These are phyloP conservation scores for Myriosclerotinia curreyana DNA, from an alignment of 2,329 filamentous ascomycete species.

Conservation along the genomic window DNA sequence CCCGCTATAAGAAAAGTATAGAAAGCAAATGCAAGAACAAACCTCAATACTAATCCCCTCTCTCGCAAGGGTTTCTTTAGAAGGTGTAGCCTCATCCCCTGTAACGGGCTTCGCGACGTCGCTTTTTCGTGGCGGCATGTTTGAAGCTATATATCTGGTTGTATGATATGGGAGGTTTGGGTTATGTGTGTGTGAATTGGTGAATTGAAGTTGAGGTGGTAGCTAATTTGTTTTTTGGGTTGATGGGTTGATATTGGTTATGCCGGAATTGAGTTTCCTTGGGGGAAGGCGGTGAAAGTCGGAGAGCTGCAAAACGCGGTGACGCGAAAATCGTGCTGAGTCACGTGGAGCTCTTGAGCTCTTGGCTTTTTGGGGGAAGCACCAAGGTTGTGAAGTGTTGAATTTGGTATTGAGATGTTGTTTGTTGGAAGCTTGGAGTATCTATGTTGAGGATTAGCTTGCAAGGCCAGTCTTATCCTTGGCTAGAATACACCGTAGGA, in stretches of 20 bases:
- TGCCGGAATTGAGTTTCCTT: conserved; percentile 5
- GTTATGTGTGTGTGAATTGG: conserved; percentile 1
- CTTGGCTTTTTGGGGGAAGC: background rate
- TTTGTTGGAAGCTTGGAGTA: background rate
- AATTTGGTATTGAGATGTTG: background rate
- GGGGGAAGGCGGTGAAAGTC: conserved; percentile 9
- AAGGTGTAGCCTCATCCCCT: conserved; percentile 42
- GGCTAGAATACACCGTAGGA: background rate
- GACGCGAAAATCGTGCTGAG: conserved; percentile 10
- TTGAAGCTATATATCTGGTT: background rate
- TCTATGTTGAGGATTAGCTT: background rate
- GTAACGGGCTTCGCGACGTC: conserved; percentile 49
- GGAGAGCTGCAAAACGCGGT: background rate
- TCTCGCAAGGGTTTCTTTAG: conserved; percentile 32
- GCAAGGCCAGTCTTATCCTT: background rate
- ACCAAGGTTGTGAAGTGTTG: background rate
- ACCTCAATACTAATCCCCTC: conserved; percentile 51
- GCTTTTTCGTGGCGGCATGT: conserved; percentile 57
- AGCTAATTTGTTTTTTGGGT: background rate
- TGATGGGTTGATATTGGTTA: conserved; percentile 4
- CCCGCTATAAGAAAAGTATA: background rate
- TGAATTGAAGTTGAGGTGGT: background rate
- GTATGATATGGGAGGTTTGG: background rate
- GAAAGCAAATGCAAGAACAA: conserved; percentile 19
- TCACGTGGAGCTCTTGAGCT: background rate